A percentile compares a stretch with the other conserved stretches of the same genome.
Conservation (phyloP, 164 flowering plant species). For the Pachysandra terminalis region DNA sequence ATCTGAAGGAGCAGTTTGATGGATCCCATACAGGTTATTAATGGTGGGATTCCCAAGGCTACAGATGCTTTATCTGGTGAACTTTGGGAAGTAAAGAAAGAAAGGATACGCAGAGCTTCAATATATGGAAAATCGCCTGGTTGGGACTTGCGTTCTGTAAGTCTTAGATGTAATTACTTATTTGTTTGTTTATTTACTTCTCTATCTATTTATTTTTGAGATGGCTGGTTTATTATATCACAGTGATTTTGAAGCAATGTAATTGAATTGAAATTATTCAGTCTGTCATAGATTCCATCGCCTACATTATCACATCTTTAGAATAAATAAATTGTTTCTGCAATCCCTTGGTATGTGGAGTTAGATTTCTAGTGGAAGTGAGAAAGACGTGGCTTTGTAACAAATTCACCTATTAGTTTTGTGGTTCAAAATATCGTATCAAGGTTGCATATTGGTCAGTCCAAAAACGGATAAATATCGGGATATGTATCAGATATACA, state of each 20-base stretch:
- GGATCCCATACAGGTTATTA: conserved; percentile 38
- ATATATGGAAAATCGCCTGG: conserved; percentile 75
- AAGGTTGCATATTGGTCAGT: no score
- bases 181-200: background rate
- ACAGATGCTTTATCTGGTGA: conserved; percentile 94
- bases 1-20: conserved; percentile 1
- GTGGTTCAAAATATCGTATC: no score
- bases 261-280: no score
- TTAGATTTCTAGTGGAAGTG: no score
- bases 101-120: conserved; percentile 80
- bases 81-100: conserved; percentile 88
- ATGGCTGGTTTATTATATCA: no score
- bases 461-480: no score
- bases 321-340: no score
- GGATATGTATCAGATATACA: no score
- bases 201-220: background rate
- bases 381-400: no score
- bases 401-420: background rate
- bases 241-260: conserved; percentile 32
- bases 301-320: no score
- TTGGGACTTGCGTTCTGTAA: conserved; percentile 98
- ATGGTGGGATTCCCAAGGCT: conserved; percentile 74
- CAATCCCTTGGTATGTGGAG: no score
- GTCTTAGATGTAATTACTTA: conserved; percentile 25
- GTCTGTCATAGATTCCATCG: no score